Conservation (phyloP, 148 eudicot genomes). For the Tetragonia tetragonoides region DNA sequence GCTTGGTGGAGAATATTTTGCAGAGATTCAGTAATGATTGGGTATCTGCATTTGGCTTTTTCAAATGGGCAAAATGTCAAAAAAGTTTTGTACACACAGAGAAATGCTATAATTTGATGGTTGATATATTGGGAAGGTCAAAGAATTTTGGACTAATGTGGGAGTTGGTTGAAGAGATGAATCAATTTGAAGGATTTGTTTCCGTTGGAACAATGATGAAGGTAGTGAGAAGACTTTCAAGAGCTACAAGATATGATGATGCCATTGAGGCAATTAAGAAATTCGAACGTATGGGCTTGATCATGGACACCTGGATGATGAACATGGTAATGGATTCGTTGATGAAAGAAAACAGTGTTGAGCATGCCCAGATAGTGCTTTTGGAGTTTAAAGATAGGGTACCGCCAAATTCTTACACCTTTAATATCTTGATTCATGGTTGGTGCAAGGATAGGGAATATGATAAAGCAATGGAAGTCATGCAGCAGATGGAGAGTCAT, state of each 20-base stretch:
- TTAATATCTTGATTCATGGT: slow-evolving; percentile 71
- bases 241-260: slow-evolving; percentile 46
- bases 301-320: slow-evolving; percentile 48
- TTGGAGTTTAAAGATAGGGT: slow-evolving; percentile 47
- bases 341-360: slow-evolving; percentile 58
- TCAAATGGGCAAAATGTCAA: slow-evolving; percentile 65
- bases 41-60: slow-evolving; percentile 64
- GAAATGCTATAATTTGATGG: slow-evolving; percentile 59
- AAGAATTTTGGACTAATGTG: slow-evolving; percentile 65
- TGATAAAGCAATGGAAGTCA: slow-evolving; percentile 41
- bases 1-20: slow-evolving; percentile 56
- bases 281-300: slow-evolving; percentile 46
- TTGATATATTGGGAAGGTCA: slow-evolving; percentile 69
- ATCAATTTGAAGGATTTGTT: slow-evolving; percentile 40
- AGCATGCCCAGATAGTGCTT: slow-evolving; percentile 63
- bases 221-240: slow-evolving; percentile 69
- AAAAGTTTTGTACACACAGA: slow-evolving; percentile 33
- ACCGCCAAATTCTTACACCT: slow-evolving; percentile 43
- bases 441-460: slow-evolving; percentile 64
- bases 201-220: slow-evolving; percentile 54
- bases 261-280: slow-evolving; percentile 60
- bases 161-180: slow-evolving; percentile 72
- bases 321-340: slow-evolving; percentile 63
- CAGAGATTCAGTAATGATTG: slow-evolving; percentile 65
- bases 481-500: slow-evolving; percentile 54